Conservation (phyloP, 2,329 filamentous ascomycete genomes). For the Aaosphaeria arxii region DNA sequence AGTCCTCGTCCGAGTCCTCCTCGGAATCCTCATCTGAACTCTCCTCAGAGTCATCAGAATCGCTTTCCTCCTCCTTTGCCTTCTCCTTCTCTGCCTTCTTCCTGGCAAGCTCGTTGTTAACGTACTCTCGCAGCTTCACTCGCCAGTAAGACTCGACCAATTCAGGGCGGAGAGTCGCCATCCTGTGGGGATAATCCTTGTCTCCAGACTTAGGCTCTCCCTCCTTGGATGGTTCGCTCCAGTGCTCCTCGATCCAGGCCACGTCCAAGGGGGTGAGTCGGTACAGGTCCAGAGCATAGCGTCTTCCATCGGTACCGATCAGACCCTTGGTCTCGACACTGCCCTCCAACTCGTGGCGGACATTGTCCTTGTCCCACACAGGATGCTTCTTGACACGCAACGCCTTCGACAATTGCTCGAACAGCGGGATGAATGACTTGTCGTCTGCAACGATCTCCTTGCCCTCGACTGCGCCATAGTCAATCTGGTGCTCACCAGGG, state of each 20-base stretch:
- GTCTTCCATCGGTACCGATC: slow-evolving; percentile 92
- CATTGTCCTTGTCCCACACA: slow-evolving; percentile 96
- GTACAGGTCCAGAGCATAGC: slow-evolving; percentile 97
- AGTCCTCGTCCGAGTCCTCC: slow-evolving; percentile 12
- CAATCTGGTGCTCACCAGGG: slow-evolving; percentile 96
- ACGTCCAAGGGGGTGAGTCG: slow-evolving; percentile 90
- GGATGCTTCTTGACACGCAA: slow-evolving; percentile 90
- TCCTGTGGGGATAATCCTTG: slow-evolving; percentile 81
- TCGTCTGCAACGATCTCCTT: slow-evolving; percentile 93
- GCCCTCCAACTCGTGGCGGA: slow-evolving; percentile 85
- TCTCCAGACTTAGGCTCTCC: slow-evolving; percentile 49
- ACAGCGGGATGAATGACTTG: slow-evolving; percentile 77
- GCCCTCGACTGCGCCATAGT: slow-evolving; percentile 96
- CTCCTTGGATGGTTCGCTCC: slow-evolving; percentile 41
- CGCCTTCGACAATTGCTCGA: slow-evolving; percentile 86
- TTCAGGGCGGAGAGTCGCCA: slow-evolving; percentile 90
- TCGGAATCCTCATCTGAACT: slow-evolving; percentile 33
- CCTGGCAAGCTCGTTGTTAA: slow-evolving; percentile 67
- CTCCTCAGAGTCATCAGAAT: slow-evolving; percentile 26
- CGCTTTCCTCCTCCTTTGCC: slow-evolving; percentile 28
- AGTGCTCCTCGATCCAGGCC: slow-evolving; percentile 79
- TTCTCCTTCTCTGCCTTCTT: slow-evolving; percentile 24
- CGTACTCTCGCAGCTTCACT: slow-evolving; percentile 83
- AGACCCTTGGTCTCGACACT: slow-evolving; percentile 98
- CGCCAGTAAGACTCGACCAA: slow-evolving; percentile 84